Evolutionary conservation across 2,329 filamentous ascomycete genomes (phyloP), one percentile per base, ranked within the genome.

Genomic region (Penicillium hesseltinei): DNA sequence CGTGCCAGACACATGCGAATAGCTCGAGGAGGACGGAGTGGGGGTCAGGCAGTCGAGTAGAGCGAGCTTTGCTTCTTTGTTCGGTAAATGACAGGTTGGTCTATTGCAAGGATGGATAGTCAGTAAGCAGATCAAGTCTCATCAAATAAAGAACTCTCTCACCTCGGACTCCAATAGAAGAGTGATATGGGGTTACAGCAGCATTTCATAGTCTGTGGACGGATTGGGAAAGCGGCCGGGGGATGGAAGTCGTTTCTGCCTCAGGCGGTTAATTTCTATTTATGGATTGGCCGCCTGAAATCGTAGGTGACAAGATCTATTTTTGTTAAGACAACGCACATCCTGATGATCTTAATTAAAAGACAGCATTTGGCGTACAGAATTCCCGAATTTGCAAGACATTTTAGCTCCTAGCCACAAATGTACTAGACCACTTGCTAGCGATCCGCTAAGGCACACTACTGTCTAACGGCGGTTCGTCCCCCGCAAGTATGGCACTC

Each of bases 171-270:
- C 47, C 44, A 29, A 51, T 42, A 39, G 51, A 54, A 53, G 43
- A 31, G 19, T 49, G 55, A 56, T 45, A 47, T 36, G 15, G n/a
- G 15, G 44, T 50, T 43, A 44, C 53, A 46, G 51, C 45, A 57
- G 53, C 39, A 60, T 52, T 59, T 61, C 58, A 61, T 66, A 58
- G 53, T 64, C 51, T 54, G 31, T 57, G 31, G 55, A 67, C 65
- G 65, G 61, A 66, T 66, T 61, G 58, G 65, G 65, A 62, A 65
- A 56, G 61, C 44, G 55, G 57, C 56, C 51, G 43, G 58, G 54
- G 59, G 55, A 48, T 48, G 52, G 53, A 17, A 40, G 36, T 31
- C 2, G 13, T 44, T 21, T 23, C 5, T 19, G 61, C 63, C 63
- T 66, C 29, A 66, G 64, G 62, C 61, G 36, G 2, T 5, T 2